Conservation (phyloP, 2,329 filamentous ascomycete genomes). For the Stachybotrys chartarum region DNA sequence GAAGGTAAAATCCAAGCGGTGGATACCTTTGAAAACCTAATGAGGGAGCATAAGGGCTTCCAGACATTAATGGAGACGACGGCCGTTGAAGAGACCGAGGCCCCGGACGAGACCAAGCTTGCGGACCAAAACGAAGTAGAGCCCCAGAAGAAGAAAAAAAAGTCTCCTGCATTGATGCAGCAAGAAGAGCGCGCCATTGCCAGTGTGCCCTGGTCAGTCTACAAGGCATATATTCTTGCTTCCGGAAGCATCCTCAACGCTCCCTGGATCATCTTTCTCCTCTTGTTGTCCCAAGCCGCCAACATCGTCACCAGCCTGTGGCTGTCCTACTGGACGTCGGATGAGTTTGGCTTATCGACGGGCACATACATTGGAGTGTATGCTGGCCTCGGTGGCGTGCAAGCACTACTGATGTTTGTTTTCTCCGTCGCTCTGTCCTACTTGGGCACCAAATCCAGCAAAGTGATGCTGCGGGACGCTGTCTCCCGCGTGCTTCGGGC, state of each 20-base stretch:
- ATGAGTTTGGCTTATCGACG: conserved; percentile 60
- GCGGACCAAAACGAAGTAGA: conserved; percentile 35
- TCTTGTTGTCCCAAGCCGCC: conserved; percentile 68
- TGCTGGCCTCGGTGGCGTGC: conserved; percentile 62
- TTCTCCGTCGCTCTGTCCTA: conserved; percentile 76
- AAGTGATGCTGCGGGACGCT: conserved; percentile 71
- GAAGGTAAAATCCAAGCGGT: conserved; percentile 75
- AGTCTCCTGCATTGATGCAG: conserved; percentile 63
- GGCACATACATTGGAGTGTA: conserved; percentile 68
- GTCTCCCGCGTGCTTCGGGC: conserved; percentile 68
- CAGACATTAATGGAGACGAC: conserved; percentile 79
- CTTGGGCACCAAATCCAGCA: conserved; percentile 74
- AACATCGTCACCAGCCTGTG: conserved; percentile 87
- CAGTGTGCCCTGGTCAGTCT: conserved; percentile 75
- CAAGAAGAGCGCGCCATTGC: conserved; percentile 61
- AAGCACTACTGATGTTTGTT: conserved; percentile 69
- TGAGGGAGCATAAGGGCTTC: conserved; percentile 72
- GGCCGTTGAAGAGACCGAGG: conserved; percentile 59
- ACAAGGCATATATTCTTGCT: conserved; percentile 68
- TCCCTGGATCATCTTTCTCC: conserved; percentile 52
- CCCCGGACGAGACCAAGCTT: conserved; percentile 41
- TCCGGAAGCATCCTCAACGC: conserved; percentile 66
- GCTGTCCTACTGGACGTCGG: conserved; percentile 89
- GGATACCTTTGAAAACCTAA: conserved; percentile 84
- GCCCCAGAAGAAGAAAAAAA: conserved; percentile 50